Evolutionary conservation across 345 rosid genomes (phyloP).

Genomic region (Heritiera littoralis): DNA sequence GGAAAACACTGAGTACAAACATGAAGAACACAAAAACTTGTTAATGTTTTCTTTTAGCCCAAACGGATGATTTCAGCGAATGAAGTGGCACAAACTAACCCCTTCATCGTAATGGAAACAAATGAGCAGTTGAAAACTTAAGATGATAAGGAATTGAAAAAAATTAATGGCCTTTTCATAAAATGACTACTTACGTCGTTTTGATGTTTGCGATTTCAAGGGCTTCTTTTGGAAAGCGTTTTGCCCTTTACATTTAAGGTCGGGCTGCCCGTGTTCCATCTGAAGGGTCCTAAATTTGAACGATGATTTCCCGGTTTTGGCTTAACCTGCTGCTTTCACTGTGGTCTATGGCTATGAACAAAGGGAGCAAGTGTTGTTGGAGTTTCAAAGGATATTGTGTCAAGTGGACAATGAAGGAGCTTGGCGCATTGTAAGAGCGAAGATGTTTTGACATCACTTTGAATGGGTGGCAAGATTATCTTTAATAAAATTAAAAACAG

Average conservation of each 20-base stretch:
- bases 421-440: too few relatives aligned
- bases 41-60: background rate
- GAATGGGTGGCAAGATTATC: too few relatives aligned
- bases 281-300: background rate
- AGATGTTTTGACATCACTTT: too few relatives aligned
- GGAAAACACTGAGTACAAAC: background rate
- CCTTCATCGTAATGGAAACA: background rate
- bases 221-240: background rate
- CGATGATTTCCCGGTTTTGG: background rate
- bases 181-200: background rate
- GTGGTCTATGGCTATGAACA: background rate
- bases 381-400: background rate
- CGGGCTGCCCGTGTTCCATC: background rate
- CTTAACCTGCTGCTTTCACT: background rate
- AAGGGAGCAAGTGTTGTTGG: background rate
- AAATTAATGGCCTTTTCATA: background rate
- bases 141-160: background rate
- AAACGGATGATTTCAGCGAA: constrained; percentile 6
- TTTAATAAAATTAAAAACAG: too few relatives aligned
- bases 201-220: background rate
- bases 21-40: background rate
- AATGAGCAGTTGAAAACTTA: constrained; percentile 8
- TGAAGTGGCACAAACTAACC: background rate
- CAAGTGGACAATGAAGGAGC: background rate
- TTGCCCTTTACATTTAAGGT: background rate